Evolutionary conservation across 345 rosid genomes (phyloP).

Genomic region (Combretum micranthum): DNA sequence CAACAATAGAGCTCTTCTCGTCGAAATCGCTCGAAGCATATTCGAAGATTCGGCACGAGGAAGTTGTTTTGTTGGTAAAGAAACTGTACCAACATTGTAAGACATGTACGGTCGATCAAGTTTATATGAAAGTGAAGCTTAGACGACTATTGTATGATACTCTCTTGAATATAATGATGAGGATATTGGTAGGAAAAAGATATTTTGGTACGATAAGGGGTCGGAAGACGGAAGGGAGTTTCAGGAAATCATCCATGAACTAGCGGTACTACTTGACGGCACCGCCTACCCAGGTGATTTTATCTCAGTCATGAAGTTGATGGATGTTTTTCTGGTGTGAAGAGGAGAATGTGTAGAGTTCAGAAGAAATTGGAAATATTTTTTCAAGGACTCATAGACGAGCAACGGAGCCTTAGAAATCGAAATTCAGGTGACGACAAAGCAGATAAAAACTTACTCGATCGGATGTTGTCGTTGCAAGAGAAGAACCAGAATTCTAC

Average conservation of each 20-base stretch:
- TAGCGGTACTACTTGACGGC: background rate
- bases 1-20: constrained; percentile 4
- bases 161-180: constrained; percentile 5
- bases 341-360: constrained; percentile 1
- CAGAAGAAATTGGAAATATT: background rate
- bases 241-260: background rate
- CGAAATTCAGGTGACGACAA: background rate
- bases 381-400: background rate
- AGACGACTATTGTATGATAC: background rate
- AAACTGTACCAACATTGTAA: background rate
- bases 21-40: background rate
- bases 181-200: constrained; percentile 8
- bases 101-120: background rate
- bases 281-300: background rate
- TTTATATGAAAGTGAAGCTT: background rate
- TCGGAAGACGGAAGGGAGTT: background rate
- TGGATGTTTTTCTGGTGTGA: constrained; percentile 1
- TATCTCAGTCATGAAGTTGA: background rate
- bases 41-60: constrained; percentile 1
- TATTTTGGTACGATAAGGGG: background rate
- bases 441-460: constrained; percentile 1
- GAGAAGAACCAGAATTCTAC: constrained; percentile 7
- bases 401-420: background rate
- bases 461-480: constrained; percentile 7
- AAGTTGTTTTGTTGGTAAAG: background rate